Evolutionary conservation across 2,329 filamentous ascomycete species (phyloP).

Genomic region (Aspergillus quadrilineatus): DNA sequence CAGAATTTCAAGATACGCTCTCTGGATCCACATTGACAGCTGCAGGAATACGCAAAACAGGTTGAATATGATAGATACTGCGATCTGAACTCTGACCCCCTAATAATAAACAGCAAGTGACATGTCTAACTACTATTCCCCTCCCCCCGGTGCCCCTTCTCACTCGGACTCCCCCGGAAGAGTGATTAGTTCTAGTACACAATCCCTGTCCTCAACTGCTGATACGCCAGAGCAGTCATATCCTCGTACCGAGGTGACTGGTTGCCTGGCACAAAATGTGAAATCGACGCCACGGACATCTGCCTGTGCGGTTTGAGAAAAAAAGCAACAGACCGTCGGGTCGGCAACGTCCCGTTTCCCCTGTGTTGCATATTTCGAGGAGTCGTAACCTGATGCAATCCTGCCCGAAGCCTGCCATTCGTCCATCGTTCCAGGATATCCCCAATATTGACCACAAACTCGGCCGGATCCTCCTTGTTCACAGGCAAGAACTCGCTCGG

Average conservation of each 20-base stretch:
- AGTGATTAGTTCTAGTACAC: neutral
- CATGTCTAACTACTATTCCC: no score
- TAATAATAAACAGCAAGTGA: no score
- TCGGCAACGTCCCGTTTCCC: conserved; percentile 23
- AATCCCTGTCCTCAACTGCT: neutral
- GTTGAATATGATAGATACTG: no score
- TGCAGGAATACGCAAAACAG: no score
- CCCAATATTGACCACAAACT: conserved; percentile 43
- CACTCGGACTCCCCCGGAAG: no score
- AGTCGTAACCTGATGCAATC: conserved; percentile 36
- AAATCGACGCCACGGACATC: conserved; percentile 28
- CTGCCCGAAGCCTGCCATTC: conserved; percentile 36
- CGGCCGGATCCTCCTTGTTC: conserved; percentile 6
- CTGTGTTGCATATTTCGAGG: conserved; percentile 22
- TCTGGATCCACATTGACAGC: no score
- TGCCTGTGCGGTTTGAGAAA: conserved; percentile 35
- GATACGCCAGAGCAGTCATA: neutral
- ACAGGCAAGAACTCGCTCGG: conserved; percentile 21
- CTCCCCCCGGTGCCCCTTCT: no score
- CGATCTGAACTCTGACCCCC: no score
- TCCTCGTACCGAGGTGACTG: neutral
- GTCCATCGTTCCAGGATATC: conserved; percentile 44
- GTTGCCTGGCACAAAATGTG: conserved; percentile 26
- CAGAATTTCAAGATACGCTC: no score
- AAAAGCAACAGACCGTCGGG: conserved; percentile 27